These are phyloP conservation scores for Candida berthetii DNA, from an alignment of 805 yeast species.

Conservation along the genomic window DNA sequence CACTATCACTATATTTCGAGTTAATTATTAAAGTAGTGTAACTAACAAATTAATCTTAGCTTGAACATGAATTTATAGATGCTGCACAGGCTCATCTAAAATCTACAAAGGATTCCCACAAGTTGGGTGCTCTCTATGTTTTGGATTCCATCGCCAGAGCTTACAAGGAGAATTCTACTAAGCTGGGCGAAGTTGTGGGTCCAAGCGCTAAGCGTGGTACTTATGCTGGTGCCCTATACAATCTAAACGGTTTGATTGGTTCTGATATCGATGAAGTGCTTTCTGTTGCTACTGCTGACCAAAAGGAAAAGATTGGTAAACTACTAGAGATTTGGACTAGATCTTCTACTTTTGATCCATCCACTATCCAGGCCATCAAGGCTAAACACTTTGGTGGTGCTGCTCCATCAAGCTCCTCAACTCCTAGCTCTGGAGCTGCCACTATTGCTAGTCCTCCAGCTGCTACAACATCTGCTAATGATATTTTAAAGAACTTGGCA, in stretches of 20 bases:
- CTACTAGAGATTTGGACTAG: conserved; percentile 91
- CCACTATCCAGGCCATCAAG: conserved; percentile 48
- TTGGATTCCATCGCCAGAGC: conserved; percentile 90
- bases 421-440: conserved; percentile 38
- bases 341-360: conserved; percentile 66
- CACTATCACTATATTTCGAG: neutral
- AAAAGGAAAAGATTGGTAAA: conserved; percentile 70
- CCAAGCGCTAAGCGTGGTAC: conserved; percentile 61
- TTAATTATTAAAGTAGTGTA: neutral
- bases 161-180: conserved; percentile 67
- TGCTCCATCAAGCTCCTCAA: conserved; percentile 13
- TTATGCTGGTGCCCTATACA: conserved; percentile 64
- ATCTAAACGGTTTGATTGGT: conserved; percentile 59
- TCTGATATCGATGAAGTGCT: conserved; percentile 58
- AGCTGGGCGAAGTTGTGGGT: conserved; percentile 41
- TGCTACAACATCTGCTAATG: conserved; percentile 43
- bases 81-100: conserved; percentile 62
- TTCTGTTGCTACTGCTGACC: conserved; percentile 48
- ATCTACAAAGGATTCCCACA: conserved; percentile 71
- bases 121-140: conserved; percentile 85
- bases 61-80: conserved; percentile 51
- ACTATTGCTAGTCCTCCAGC: conserved; percentile 46
- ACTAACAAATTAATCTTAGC: conserved; percentile 13
- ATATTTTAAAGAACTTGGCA: conserved; percentile 66
- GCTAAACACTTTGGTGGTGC: conserved; percentile 42